These are phyloP conservation scores for Penium margaritaceum DNA, from an alignment of 139 green algal genomes.

Conservation along the genomic window DNA sequence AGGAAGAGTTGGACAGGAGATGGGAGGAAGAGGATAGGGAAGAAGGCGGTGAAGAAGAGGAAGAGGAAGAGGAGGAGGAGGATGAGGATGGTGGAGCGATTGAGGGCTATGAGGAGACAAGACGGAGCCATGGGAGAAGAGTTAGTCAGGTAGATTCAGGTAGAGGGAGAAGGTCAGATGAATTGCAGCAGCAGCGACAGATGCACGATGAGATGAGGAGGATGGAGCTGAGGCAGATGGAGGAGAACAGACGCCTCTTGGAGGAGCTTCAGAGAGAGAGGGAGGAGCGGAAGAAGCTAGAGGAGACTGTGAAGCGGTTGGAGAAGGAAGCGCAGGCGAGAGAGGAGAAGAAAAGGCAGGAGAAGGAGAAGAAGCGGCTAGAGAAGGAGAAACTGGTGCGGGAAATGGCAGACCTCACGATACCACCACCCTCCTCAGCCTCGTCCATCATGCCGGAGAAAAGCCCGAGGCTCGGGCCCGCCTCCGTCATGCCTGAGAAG, in stretches of 20 bases:
- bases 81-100: slow-evolving; percentile 5
- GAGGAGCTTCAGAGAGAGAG: neutral
- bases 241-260: neutral
- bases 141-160: neutral
- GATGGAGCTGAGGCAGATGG: neutral
- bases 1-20: neutral
- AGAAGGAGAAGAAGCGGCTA: slow-evolving; percentile 2
- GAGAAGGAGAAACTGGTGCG: slow-evolving; percentile 7
- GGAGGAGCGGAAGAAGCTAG: slow-evolving; percentile 2
- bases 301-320: neutral
- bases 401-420: neutral
- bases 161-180: neutral
- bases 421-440: neutral
- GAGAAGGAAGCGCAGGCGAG: slow-evolving; percentile 11
- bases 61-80: neutral
- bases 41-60: neutral
- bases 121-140: neutral
- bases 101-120: neutral
- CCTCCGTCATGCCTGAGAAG: too few relatives aligned
- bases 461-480: too few relatives aligned
- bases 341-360: slow-evolving; percentile 11
- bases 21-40: neutral
- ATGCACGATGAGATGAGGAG: neutral
- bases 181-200: neutral
- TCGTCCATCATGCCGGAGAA: too few relatives aligned